Base-by-base conservation (phyloP, 1,139 yeast species). In the Candida tropicalis region DNA sequence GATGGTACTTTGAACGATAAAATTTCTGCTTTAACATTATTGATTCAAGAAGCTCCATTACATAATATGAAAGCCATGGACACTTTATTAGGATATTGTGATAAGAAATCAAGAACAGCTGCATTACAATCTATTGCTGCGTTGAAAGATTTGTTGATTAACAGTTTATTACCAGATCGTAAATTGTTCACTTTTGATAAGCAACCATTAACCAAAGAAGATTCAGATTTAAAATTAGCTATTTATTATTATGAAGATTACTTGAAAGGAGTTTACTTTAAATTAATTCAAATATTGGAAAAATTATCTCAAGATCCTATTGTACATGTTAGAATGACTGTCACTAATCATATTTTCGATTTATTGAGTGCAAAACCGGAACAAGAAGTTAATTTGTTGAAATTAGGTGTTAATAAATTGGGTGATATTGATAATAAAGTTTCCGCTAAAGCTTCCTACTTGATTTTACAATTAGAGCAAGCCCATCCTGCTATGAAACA, bases 1-100 rank as follows among this genome's bases (percentile, higher is more conserved):
- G 87, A 84, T 51, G 99, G 99, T 87, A 93, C 99, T 0, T 75
- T 93, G 54, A 85, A 83, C 56, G 99, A 93, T 84, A 91, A 93
- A 67, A 87, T 93, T 46, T 88, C 97, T 38, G 97, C 99, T 0
- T 75, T 93, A 57, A 91, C 99, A 0, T 79, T 93, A 60, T 73
- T 93, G 60, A 81, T 91, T 39, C 98, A 93, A 62, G 99, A 93
- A 67, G 90, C 98, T 3, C 99, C 99, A 4, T 63, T 90, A 46
- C 99, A 93, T 61, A 87, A 95, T 52, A 61, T 84, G 46, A 87
- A 88, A 62, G 90, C 96, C 0, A 71, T 95, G 45, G 96, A 89
- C 50, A 84, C 85, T 23, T 68, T 93, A 51, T 63, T 88, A 45
- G 76, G 80, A 6, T 87, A 84, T 66, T 89, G 97, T 65, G 86